phyloP scores from a whole-genome alignment of 176 grass and related monocot genomes.

The Rhynchospora breviuscula region DNA sequence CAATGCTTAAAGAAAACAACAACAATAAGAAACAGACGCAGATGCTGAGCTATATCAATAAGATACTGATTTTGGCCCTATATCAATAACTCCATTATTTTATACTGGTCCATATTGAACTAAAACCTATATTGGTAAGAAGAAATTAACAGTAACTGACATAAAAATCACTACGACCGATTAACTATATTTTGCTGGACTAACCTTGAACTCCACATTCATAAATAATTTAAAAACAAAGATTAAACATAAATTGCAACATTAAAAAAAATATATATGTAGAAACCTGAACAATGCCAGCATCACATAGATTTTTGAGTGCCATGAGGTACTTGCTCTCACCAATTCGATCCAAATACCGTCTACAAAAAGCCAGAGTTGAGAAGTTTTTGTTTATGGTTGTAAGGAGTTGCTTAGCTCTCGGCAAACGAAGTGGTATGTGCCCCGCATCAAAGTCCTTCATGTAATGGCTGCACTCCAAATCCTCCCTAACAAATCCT shows the following conservation, averaged over 20 bases:
- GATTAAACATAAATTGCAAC: neutral
- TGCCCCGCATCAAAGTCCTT: slow-evolving; percentile 93
- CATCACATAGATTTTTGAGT: slow-evolving; percentile 85
- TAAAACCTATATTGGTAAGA: no score
- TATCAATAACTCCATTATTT: no score
- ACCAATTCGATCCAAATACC: slow-evolving; percentile 82
- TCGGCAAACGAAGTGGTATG: slow-evolving; percentile 75
- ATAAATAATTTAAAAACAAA: neutral
- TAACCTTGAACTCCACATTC: neutral
- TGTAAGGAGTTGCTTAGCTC: slow-evolving; percentile 80
- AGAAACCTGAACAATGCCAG: slow-evolving; percentile 67
- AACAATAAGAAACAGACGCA: neutral
- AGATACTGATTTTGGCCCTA: no score
- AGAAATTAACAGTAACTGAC: neutral
- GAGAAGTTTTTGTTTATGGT: slow-evolving; percentile 96
- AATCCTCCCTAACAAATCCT: slow-evolving; percentile 83
- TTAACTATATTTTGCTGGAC: neutral
- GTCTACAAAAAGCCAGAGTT: slow-evolving; percentile 85
- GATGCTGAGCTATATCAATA: neutral
- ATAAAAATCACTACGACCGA: neutral
- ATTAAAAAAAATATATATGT: neutral
- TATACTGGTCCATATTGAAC: no score
- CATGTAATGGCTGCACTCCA: slow-evolving; percentile 99
- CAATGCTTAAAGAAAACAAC: neutral
- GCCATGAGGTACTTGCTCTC: slow-evolving; percentile 98